These are phyloP conservation scores for Dimocarpus longan DNA, from an alignment of 345 rosid genomes.

Conservation along the genomic window DNA sequence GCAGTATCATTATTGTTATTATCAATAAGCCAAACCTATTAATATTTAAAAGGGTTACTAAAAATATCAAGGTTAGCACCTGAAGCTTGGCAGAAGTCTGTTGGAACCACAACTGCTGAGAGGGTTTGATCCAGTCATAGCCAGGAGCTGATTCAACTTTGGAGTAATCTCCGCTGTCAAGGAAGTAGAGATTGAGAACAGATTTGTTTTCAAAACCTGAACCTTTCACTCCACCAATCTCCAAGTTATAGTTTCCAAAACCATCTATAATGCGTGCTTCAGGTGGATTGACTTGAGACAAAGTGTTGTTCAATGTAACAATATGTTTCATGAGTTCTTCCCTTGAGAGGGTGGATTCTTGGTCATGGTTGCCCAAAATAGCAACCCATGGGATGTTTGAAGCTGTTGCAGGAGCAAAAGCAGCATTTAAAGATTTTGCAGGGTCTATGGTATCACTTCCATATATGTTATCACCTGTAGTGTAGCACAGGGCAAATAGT, in stretches of 20 bases:
- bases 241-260: slow-evolving; percentile 89
- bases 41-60: background rate
- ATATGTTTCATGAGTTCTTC: slow-evolving; percentile 83
- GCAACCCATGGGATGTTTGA: slow-evolving; percentile 89
- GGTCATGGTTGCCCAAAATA: slow-evolving; percentile 90
- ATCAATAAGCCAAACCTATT: background rate
- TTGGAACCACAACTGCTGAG: slow-evolving; percentile 85
- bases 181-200: slow-evolving; percentile 76
- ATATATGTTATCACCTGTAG: slow-evolving; percentile 73
- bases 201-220: slow-evolving; percentile 74
- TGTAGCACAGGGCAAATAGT: background rate
- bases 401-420: slow-evolving; percentile 80
- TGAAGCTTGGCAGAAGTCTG: slow-evolving; percentile 65
- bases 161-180: slow-evolving; percentile 86
- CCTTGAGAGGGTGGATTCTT: slow-evolving; percentile 76
- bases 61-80: slow-evolving; percentile 38
- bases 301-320: slow-evolving; percentile 57
- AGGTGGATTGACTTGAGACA: slow-evolving; percentile 70
- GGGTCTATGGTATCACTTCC: slow-evolving; percentile 65
- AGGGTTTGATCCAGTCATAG: slow-evolving; percentile 86
- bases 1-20: background rate
- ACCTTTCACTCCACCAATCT: slow-evolving; percentile 68
- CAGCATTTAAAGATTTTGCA: slow-evolving; percentile 61
- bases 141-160: slow-evolving; percentile 54
- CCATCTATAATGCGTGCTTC: slow-evolving; percentile 63